Base-by-base conservation (phyloP, 352 stramenopile species). In the Globisporangium nagaii region DNA sequence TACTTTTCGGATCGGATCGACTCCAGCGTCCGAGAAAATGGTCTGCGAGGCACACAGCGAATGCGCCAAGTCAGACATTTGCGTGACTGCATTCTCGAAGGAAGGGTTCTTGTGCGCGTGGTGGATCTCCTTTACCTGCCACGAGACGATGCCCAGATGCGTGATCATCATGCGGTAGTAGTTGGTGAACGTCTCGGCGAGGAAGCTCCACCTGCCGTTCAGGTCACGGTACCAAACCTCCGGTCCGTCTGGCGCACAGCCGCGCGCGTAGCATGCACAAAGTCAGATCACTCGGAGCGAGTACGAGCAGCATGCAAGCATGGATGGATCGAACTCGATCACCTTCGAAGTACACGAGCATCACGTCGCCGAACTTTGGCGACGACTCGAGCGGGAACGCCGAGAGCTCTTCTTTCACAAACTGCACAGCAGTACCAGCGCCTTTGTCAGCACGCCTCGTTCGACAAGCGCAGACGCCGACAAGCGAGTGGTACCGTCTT, bases 151-250 rank as follows among this genome's bases (percentile, higher is more conserved):
- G 4, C 82, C 79, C 20, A 92, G 56, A 37, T 92, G 82, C 32
- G 69, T 67, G 36, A 92, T 72, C 73, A 90, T 89, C 73, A 90
- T 82, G 46, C 82, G 79, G 58, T 92, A 92, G 60, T 92, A 92
- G 34, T 88, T 75, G 22, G 64, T 73, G 47, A 92, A 92, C 12
- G 58, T 77, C 35, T 78, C 56, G 1, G 82, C 77, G 15, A 92
- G 66, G 43, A 89, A 92, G 50, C 77, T 81, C 82, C 82, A 90
- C 17, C 60, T 59, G 2, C 70, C 78, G 34, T 63, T 63, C 34
- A 85, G 52, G 55, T 90, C 70, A 11, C 63, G 66, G 55, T 89
- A 85, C 82, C 82, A 90, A 37, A 90, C 65, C 59, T 92, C 70
- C 13, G 71, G 50, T 28, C 37, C 52, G 45, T 67, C 75, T 88